phyloP scores from a whole-genome alignment of 805 yeast species.

The Starmerella stigmatis region DNA sequence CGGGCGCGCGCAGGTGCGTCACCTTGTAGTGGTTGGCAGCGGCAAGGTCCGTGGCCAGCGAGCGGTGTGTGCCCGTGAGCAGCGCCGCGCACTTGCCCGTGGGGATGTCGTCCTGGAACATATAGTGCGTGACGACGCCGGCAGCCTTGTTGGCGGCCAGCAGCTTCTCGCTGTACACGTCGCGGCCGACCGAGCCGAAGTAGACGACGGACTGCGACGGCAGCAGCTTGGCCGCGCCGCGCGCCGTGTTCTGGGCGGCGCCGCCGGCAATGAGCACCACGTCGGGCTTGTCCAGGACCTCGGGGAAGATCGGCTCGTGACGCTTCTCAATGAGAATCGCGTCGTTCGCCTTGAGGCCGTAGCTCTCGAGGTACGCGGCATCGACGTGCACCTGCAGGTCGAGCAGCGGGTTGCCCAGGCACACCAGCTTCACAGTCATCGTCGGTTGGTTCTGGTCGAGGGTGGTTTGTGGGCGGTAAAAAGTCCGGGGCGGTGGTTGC shows the following conservation, averaged over 20 bases:
- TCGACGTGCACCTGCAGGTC: conserved; percentile 71
- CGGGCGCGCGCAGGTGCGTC: conserved; percentile 74
- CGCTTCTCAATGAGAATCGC: conserved; percentile 80
- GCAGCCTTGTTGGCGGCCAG: conserved; percentile 73
- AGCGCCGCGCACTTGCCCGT: conserved; percentile 99
- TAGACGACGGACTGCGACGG: conserved; percentile 76
- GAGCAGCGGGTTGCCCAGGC: conserved; percentile 86
- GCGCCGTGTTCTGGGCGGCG: conserved; percentile 97
- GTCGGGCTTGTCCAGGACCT: conserved; percentile 50
- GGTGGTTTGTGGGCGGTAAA: neutral
- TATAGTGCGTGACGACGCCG: conserved; percentile 80
- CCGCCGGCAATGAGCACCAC: conserved; percentile 89
- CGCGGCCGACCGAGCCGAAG: conserved; percentile 95
- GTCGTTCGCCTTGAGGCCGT: conserved; percentile 78
- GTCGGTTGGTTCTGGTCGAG: neutral
- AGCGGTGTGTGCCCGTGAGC: conserved; percentile 78
- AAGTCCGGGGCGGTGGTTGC: neutral
- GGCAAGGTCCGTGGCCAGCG: conserved; percentile 88
- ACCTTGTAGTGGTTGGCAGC: conserved; percentile 97
- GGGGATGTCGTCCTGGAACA: conserved; percentile 61
- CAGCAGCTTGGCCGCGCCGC: conserved; percentile 92
- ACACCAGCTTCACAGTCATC: conserved; percentile 51
- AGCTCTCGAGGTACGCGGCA: conserved; percentile 60
- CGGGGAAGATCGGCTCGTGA: conserved; percentile 79
- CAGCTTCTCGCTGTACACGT: conserved; percentile 71